Conservation (phyloP, 495 filamentous ascomycete species). For the Tuber aestivum region DNA sequence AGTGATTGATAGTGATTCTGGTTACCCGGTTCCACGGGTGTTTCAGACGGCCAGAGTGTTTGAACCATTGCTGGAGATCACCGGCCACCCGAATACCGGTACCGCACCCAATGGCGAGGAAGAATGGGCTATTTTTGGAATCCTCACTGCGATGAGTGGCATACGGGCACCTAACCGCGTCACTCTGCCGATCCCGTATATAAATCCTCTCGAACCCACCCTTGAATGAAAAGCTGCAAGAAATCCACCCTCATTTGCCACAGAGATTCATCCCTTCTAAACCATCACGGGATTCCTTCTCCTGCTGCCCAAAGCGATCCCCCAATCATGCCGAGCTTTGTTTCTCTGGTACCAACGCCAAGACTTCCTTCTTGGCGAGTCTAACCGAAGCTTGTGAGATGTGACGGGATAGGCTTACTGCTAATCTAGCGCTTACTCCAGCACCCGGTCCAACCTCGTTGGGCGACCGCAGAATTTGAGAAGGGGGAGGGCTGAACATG, state of each 20-base stretch:
- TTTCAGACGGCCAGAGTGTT: neutral
- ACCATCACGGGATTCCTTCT: neutral
- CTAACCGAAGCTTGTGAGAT: neutral
- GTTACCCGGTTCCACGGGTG: neutral
- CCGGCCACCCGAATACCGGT: neutral
- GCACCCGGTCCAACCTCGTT: neutral
- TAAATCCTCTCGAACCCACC: neutral
- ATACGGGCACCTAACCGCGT: neutral
- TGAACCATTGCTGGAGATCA: neutral
- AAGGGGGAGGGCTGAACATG: neutral
- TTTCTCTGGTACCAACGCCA: neutral
- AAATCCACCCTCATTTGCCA: neutral
- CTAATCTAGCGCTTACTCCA: neutral
- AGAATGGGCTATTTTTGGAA: neutral
- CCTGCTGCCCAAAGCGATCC: neutral
- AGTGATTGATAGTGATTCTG: neutral
- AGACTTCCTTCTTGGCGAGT: neutral
- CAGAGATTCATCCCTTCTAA: neutral
- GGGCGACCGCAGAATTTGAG: neutral
- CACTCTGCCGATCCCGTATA: neutral
- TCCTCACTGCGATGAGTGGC: neutral
- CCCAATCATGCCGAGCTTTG: neutral
- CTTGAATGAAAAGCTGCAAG: neutral
- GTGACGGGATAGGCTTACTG: neutral
- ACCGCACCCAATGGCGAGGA: neutral